Conservation (phyloP, 305 asterid species). For the Rubia peregrina region DNA sequence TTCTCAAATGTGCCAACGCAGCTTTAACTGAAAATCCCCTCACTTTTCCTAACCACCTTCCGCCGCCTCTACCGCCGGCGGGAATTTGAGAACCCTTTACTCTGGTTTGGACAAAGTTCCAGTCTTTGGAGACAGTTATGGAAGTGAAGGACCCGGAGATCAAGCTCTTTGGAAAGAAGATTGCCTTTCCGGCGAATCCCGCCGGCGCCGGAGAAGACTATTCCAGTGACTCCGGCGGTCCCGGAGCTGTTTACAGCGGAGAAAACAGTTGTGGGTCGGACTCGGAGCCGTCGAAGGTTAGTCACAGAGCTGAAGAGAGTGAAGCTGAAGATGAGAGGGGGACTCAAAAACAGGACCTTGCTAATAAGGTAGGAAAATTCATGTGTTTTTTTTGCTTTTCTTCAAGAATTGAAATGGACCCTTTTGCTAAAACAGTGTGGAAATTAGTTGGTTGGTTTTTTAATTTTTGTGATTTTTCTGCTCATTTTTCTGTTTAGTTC, state of each 20-base stretch:
- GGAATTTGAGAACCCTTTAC: background rate
- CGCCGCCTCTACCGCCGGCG: background rate
- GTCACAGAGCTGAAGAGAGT: constrained; percentile 19
- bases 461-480: constrained; percentile 2
- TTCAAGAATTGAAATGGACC: constrained; percentile 14
- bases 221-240: constrained; percentile 13
- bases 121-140: constrained; percentile 22
- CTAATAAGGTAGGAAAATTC: constrained; percentile 35
- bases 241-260: constrained; percentile 16
- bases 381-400: background rate
- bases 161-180: constrained; percentile 61
- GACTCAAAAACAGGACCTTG: constrained; percentile 25
- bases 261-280: constrained; percentile 27
- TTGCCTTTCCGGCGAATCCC: constrained; percentile 38
- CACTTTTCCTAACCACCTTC: constrained; percentile 1
- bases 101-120: background rate
- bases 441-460: constrained; percentile 16
- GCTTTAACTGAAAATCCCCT: constrained; percentile 12
- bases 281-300: constrained; percentile 27
- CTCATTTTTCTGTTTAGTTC: background rate
- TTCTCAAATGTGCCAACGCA: constrained; percentile 42
- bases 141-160: constrained; percentile 52
- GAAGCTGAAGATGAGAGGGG: constrained; percentile 25
- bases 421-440: constrained; percentile 17
- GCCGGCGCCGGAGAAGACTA: constrained; percentile 18